Conservation (phyloP, 106 monocot species). For the Acanthochlamys bracteata region DNA sequence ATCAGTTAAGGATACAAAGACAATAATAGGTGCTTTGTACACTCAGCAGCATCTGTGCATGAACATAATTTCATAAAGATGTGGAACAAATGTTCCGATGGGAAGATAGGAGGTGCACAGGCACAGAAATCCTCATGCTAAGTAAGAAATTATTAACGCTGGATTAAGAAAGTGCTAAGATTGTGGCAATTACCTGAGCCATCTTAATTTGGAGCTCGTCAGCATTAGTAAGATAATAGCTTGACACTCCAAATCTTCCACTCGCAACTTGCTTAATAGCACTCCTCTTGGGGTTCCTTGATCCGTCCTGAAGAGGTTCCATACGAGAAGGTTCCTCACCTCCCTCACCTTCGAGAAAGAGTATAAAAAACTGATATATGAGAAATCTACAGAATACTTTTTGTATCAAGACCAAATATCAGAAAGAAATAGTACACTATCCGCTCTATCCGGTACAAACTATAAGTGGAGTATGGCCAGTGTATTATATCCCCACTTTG, state of each 20-base stretch:
- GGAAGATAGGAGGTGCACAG: conserved; percentile 28
- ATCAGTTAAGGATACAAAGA: conserved; percentile 62
- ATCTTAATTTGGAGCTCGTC: conserved; percentile 99
- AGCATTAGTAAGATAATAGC: conserved; percentile 97
- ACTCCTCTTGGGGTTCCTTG: conserved; percentile 88
- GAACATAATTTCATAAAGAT: conserved; percentile 85
- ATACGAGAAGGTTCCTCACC: conserved; percentile 92
- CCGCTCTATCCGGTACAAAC: too few species aligned
- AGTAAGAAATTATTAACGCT: background rate
- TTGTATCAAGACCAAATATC: too few species aligned
- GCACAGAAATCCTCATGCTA: conserved; percentile 13
- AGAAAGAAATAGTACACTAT: too few species aligned
- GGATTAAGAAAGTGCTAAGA: background rate
- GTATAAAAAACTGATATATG: background rate
- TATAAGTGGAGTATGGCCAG: too few species aligned
- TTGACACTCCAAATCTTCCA: conserved; percentile 96
- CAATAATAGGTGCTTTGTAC: conserved; percentile 57
- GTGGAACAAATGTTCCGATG: conserved; percentile 43
- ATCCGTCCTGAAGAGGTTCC: conserved; percentile 81
- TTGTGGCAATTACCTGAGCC: conserved; percentile 80
- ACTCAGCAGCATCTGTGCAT: conserved; percentile 76
- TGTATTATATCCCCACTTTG: too few species aligned
- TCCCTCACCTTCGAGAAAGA: conserved; percentile 68
- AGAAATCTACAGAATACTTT: background rate
- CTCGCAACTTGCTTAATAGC: conserved; percentile 99